These are phyloP conservation scores for Vanderwaltozyma tropicalis DNA, from an alignment of 805 yeast species.

Conservation along the genomic window DNA sequence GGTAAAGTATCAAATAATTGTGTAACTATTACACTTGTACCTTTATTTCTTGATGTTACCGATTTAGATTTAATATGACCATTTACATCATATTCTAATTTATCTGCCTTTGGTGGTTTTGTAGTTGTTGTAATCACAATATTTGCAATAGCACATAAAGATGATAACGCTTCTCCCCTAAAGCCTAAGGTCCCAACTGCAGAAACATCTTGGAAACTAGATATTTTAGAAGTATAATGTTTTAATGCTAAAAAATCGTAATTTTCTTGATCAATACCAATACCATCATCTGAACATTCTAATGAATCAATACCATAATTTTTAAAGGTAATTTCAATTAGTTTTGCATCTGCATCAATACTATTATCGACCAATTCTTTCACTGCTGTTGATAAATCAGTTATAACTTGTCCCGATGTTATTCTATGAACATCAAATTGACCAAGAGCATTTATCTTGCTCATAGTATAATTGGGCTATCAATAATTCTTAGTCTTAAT, in stretches of 20 bases:
- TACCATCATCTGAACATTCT: slow-evolving; percentile 60
- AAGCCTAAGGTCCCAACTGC: slow-evolving; percentile 54
- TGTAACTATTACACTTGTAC: slow-evolving; percentile 54
- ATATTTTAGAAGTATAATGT: slow-evolving; percentile 59
- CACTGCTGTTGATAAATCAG: slow-evolving; percentile 63
- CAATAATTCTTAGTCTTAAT: no score
- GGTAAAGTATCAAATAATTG: slow-evolving; percentile 63
- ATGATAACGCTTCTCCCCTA: slow-evolving; percentile 73
- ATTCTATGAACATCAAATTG: slow-evolving; percentile 54
- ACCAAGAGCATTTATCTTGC: slow-evolving; percentile 32
- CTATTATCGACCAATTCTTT: slow-evolving; percentile 85
- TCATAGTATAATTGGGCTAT: slow-evolving; percentile 5
- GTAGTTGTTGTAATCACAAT: slow-evolving; percentile 44
- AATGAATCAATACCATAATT: slow-evolving; percentile 67
- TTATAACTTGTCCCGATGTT: slow-evolving; percentile 89
- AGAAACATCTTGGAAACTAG: slow-evolving; percentile 43
- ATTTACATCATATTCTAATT: slow-evolving; percentile 40
- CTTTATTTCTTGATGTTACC: slow-evolving; percentile 46
- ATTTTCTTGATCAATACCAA: slow-evolving; percentile 47
- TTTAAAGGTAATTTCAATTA: slow-evolving; percentile 55
- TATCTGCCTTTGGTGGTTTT: slow-evolving; percentile 46
- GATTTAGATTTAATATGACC: slow-evolving; percentile 41
- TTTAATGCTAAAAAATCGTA: slow-evolving; percentile 45
- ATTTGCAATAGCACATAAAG: slow-evolving; percentile 48
- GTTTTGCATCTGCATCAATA: slow-evolving; percentile 64